phyloP scores from a whole-genome alignment of 2,329 filamentous ascomycete genomes.

The Verticillium albo-atrum region DNA sequence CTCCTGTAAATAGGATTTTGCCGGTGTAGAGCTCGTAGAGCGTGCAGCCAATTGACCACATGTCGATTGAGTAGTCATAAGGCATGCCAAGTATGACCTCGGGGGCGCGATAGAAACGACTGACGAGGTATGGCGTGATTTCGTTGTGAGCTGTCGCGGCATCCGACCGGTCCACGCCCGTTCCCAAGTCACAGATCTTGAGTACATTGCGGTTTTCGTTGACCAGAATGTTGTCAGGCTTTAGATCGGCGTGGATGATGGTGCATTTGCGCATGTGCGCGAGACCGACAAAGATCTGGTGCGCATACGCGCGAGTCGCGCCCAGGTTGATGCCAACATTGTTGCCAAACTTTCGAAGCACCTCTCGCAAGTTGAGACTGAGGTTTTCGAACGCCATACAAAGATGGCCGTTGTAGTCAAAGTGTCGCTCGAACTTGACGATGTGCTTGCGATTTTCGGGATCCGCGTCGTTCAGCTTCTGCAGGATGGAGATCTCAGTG shows the following conservation, averaged over 20 bases:
- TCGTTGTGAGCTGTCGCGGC: conserved; percentile 68
- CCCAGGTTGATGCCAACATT: conserved; percentile 88
- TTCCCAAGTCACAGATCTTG: conserved; percentile 95
- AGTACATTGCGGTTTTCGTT: conserved; percentile 79
- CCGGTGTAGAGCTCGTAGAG: conserved; percentile 96
- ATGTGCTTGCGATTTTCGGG: conserved; percentile 88
- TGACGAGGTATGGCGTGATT: conserved; percentile 91
- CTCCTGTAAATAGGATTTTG: conserved; percentile 92
- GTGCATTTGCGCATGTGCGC: conserved; percentile 86
- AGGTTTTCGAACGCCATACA: conserved; percentile 98
- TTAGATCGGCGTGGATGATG: conserved; percentile 92
- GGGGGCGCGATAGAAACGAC: conserved; percentile 93
- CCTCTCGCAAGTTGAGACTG: conserved; percentile 86
- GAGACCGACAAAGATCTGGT: conserved; percentile 89
- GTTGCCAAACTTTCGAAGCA: conserved; percentile 92
- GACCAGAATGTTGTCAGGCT: conserved; percentile 93
- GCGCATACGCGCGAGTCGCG: conserved; percentile 83
- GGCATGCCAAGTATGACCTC: conserved; percentile 97
- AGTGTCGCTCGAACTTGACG: conserved; percentile 79
- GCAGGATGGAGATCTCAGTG: conserved; percentile 89
- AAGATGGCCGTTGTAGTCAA: conserved; percentile 91
- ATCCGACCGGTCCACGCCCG: conserved; percentile 87
- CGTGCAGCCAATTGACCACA: conserved; percentile 98
- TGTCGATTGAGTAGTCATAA: conserved; percentile 90
- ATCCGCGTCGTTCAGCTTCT: conserved; percentile 81